phyloP scores from a whole-genome alignment of 2,329 filamentous ascomycete species.

The Falciphora oryzae region DNA sequence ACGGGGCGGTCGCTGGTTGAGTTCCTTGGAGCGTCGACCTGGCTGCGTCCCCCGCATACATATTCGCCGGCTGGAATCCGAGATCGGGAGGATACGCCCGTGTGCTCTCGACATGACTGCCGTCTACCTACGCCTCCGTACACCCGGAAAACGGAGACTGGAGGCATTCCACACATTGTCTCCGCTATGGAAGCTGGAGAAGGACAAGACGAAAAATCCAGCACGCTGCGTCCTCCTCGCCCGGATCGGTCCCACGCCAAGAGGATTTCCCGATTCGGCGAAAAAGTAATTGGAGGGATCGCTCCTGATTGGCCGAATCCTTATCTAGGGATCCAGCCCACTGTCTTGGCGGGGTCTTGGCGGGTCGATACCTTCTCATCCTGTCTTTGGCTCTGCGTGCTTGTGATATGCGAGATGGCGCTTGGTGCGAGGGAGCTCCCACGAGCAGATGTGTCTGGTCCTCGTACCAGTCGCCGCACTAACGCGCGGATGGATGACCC shows the following conservation, averaged over 20 bases:
- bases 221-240: too few species aligned
- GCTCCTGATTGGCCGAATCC: neutral
- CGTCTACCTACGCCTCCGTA: too few species aligned
- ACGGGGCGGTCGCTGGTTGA: neutral
- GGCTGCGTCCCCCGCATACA: neutral
- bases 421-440: neutral
- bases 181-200: too few species aligned
- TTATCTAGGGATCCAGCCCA: neutral
- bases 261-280: neutral
- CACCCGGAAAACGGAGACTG: neutral
- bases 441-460: neutral
- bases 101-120: too few species aligned
- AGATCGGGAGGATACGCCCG: neutral
- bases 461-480: neutral
- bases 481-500: neutral
- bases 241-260: neutral
- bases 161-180: neutral
- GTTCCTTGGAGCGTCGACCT: neutral
- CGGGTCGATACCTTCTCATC: neutral
- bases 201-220: too few species aligned
- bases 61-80: too few species aligned
- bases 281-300: neutral
- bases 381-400: neutral
- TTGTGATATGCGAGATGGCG: neutral
- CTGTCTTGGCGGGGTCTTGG: neutral